Evolutionary conservation across 2,329 filamentous ascomycete species (phyloP), one percentile per base, ranked within the genome.

Genomic region (Sporothrix inflata): DNA sequence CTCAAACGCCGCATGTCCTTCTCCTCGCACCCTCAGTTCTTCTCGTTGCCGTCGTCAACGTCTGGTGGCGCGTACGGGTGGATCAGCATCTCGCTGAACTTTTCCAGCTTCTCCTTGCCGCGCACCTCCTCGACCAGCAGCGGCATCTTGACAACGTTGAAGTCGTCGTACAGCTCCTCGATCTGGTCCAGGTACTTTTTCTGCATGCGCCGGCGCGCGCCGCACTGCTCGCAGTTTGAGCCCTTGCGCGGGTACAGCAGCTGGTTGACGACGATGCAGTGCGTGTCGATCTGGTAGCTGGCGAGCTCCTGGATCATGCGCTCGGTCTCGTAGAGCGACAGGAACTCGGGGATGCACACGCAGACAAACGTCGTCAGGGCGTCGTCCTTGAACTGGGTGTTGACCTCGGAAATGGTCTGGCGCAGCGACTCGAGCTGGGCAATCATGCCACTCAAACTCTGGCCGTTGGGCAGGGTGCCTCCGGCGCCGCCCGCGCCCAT

Each of bases 171-270:
- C 73, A 99, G 84, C 85, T 99, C 96, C 83, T 97, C 94, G 78
- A 98, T 98, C 86, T 99, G 95, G 80, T 98, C 94, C 57, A 99
- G 87, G 80, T 99, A 99, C 85, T 99, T 99, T 86, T 94, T 96
- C 86, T 99, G 96, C 96, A 99, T 99, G 86, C 97, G 97, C 79
- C 94, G 87, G 75, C 96, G 87, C 61, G 96, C 92, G 80, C 94
- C 97, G 83, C 96, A 99, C 85, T 99, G 96, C 75, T 98, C 94
- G 82, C 96, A 99, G 47, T 89, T 88, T 79, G 92, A 97, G 70
- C 90, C 91, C 76, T 91, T 87, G 82, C 92, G 93, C 21, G 96
- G 96, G 84, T 97, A 99, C 72, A 99, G 85, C 76, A 99, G 87
- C 86, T 99, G 96, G 83, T 99, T 99, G 78, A 99, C 96, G 61